A percentile compares a stretch with the other conserved stretches of the same genome.
These are phyloP conservation scores for Botrytis fabae DNA, from an alignment of 2,329 filamentous ascomycete genomes.

Conservation along the genomic window DNA sequence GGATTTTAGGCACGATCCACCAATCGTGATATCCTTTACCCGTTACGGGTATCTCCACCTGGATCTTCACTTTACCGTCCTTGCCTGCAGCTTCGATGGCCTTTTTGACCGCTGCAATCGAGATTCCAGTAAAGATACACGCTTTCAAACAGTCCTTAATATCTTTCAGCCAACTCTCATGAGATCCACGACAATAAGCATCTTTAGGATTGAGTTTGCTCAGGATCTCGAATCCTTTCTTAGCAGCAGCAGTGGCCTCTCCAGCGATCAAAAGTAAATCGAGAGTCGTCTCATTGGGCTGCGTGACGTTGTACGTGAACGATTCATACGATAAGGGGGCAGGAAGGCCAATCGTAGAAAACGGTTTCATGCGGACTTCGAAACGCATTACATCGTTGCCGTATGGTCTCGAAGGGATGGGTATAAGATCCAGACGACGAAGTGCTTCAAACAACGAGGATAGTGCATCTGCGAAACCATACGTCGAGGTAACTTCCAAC, in stretches of 20 bases:
- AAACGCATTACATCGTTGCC: slow-evolving; percentile 59
- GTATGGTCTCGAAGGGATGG: slow-evolving; percentile 50
- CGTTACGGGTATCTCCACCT: slow-evolving; percentile 53
- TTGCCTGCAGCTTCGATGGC: slow-evolving; percentile 46
- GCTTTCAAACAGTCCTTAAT: slow-evolving; percentile 64
- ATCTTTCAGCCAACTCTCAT: slow-evolving; percentile 62
- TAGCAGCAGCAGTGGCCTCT: slow-evolving; percentile 42
- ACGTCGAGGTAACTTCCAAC: slow-evolving; percentile 64
- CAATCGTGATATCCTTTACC: slow-evolving; percentile 61
- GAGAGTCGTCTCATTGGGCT: slow-evolving; percentile 43
- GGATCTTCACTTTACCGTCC: slow-evolving; percentile 42
- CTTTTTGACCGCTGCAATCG: slow-evolving; percentile 60
- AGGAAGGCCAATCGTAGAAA: slow-evolving; percentile 59
- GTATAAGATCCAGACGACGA: slow-evolving; percentile 42
- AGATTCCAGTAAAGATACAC: slow-evolving; percentile 69
- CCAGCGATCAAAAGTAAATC: slow-evolving; percentile 41
- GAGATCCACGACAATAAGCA: slow-evolving; percentile 56
- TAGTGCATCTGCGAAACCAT: slow-evolving; percentile 53
- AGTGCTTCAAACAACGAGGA: slow-evolving; percentile 56
- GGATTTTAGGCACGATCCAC: slow-evolving; percentile 59
- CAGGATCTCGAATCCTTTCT: slow-evolving; percentile 58
- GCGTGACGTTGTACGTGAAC: slow-evolving; percentile 48
- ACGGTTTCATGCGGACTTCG: slow-evolving; percentile 71
- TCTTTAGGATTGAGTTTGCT: slow-evolving; percentile 53
- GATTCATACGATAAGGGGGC: slow-evolving; percentile 57